These are phyloP conservation scores for Saccharomyces cerevisiae DNA, from an alignment of 805 yeast species.

Conservation along the genomic window DNA sequence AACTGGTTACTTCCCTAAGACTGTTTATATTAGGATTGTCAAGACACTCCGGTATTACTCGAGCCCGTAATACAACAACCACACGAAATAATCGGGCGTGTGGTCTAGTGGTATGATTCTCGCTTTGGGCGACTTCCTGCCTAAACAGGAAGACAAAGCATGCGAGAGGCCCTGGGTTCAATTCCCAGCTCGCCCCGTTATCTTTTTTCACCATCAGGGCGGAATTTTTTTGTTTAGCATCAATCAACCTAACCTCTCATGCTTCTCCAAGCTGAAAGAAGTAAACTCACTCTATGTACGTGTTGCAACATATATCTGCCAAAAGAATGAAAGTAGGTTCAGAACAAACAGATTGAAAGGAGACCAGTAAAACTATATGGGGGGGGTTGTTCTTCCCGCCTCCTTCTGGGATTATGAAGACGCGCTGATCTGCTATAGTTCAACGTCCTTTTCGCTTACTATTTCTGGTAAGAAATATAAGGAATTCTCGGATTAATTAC, in stretches of 20 bases:
- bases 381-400: not conserved
- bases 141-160: conserved; percentile 11
- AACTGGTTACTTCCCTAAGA: too few relatives aligned
- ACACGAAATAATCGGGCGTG: conserved; percentile 31
- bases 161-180: conserved; percentile 61
- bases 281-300: too few relatives aligned
- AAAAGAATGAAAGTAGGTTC: not conserved
- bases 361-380: not conserved
- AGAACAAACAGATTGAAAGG: not conserved
- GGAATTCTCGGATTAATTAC: not conserved
- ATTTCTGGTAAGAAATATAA: not conserved
- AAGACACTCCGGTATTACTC: too few relatives aligned
- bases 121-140: conserved; percentile 36
- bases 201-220: not conserved
- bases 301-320: not conserved
- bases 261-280: not conserved
- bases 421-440: not conserved
- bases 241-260: too few relatives aligned
- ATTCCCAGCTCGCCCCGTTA: conserved; percentile 42
- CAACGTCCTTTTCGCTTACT: not conserved
- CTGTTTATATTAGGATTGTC: too few relatives aligned
- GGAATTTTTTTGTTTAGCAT: too few relatives aligned
- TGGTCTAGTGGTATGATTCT: conserved; percentile 52
- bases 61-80: too few relatives aligned
- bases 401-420: not conserved